Evolutionary conservation across 768 basidiomycete genomes (phyloP).

Genomic region (Amanita inopinata): DNA sequence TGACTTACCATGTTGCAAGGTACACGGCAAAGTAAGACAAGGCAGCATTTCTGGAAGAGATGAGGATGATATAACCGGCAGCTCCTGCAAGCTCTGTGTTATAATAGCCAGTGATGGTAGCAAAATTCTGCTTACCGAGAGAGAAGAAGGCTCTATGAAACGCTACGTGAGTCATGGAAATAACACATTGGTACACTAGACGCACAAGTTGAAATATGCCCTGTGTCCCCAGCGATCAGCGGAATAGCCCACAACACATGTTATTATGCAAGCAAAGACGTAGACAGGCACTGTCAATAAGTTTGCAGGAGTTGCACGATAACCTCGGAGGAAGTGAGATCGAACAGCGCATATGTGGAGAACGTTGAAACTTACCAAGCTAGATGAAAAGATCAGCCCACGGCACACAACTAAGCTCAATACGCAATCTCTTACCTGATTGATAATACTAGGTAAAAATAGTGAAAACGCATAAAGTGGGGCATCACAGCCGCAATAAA

Average conservation of each 20-base stretch:
- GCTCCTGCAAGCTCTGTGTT: constrained; percentile 26
- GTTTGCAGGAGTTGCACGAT: constrained; percentile 62
- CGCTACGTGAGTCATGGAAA: neutral
- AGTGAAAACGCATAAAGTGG: constrained; percentile 72
- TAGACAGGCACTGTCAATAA: constrained; percentile 74
- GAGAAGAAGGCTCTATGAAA: constrained; percentile 25
- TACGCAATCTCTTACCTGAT: constrained; percentile 32
- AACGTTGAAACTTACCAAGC: constrained; percentile 28
- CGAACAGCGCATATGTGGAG: neutral
- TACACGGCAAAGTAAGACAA: constrained; percentile 68
- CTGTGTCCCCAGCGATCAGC: constrained; percentile 55
- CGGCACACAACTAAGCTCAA: too few species aligned
- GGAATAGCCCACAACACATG: constrained; percentile 51
- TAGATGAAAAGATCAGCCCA: constrained; percentile 13
- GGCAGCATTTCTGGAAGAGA: constrained; percentile 48
- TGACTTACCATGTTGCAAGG: constrained; percentile 53
- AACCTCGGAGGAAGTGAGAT: constrained; percentile 33
- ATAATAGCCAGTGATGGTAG: constrained; percentile 11
- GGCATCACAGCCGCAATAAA: constrained; percentile 48
- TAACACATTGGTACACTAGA: constrained; percentile 4
- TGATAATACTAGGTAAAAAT: constrained; percentile 75
- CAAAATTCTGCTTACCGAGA: constrained; percentile 23
- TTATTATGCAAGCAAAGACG: constrained; percentile 54
- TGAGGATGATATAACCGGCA: constrained; percentile 62
- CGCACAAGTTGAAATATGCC: constrained; percentile 57